These are phyloP conservation scores for Pholiota molesta DNA, from an alignment of 768 basidiomycete genomes.

Conservation along the genomic window DNA sequence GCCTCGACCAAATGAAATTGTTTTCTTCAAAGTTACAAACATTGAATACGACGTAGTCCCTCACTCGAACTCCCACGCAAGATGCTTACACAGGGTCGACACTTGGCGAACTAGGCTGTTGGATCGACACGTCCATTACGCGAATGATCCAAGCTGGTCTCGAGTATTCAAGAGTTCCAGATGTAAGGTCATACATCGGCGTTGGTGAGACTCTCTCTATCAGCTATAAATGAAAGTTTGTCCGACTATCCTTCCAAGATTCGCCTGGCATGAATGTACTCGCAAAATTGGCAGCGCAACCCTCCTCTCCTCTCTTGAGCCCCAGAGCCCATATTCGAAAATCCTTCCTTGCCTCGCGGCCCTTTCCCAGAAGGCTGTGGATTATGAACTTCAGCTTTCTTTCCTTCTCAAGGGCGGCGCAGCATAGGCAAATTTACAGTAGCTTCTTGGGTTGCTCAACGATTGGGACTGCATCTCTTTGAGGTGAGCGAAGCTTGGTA, in stretches of 20 bases:
- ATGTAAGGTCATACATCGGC: slow-evolving; percentile 48
- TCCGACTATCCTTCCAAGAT: slow-evolving; percentile 4
- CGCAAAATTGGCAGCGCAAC: slow-evolving; percentile 11
- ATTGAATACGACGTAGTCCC: slow-evolving; percentile 66
- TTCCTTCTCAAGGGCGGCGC: slow-evolving; percentile 79
- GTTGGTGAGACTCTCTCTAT: slow-evolving; percentile 42
- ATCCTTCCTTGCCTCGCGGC: slow-evolving; percentile 41
- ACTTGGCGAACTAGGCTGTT: slow-evolving; percentile 79
- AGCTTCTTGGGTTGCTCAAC: slow-evolving; percentile 55
- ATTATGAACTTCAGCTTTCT: slow-evolving; percentile 67
- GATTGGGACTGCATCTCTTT: slow-evolving; percentile 75
- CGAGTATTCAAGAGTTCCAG: slow-evolving; percentile 66
- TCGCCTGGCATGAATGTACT: slow-evolving; percentile 10
- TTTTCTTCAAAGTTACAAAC: slow-evolving; percentile 80
- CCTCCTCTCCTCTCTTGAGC: slow-evolving; percentile 27
- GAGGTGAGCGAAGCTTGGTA: slow-evolving; percentile 53
- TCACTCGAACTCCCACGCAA: slow-evolving; percentile 28
- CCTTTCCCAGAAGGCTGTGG: slow-evolving; percentile 54
- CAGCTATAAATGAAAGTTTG: not conserved
- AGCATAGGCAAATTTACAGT: slow-evolving; percentile 83
- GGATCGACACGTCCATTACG: slow-evolving; percentile 75
- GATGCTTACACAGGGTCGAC: slow-evolving; percentile 59
- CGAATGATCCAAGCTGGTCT: slow-evolving; percentile 80
- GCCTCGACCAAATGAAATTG: slow-evolving; percentile 46
- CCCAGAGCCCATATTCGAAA: slow-evolving; percentile 19